These are phyloP conservation scores for Sclerotiophoma versabilis DNA, from an alignment of 2,329 filamentous ascomycete species.

Conservation along the genomic window DNA sequence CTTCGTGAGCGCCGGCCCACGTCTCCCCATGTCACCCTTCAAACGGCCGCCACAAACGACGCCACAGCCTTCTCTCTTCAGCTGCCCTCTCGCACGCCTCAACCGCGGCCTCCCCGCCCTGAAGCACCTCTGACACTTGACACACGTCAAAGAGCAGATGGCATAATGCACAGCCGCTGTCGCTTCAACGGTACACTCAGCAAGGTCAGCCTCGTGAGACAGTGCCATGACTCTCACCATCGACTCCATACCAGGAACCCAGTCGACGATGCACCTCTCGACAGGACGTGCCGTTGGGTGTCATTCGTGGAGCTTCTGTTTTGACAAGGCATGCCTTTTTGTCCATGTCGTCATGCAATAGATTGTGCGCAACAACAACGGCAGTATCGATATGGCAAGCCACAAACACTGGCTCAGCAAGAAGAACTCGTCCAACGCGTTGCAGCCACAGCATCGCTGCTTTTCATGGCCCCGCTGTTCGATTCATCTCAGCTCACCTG, in stretches of 20 bases:
- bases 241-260: neutral
- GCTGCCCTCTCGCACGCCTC: slow-evolving; percentile 7
- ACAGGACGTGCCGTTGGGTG: neutral
- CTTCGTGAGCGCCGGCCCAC: neutral
- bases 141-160: slow-evolving; percentile 9
- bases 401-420: neutral
- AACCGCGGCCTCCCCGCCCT: slow-evolving; percentile 4
- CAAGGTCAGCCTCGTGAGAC: slow-evolving; percentile 3
- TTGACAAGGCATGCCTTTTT: neutral
- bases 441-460: neutral
- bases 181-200: neutral
- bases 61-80: slow-evolving; percentile 15
- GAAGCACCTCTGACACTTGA: slow-evolving; percentile 8
- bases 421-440: neutral
- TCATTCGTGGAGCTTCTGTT: neutral
- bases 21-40: slow-evolving; percentile 7
- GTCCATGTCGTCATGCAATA: neutral
- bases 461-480: slow-evolving; percentile 4
- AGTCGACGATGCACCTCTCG: neutral
- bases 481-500: slow-evolving; percentile 4
- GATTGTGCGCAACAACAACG: neutral
- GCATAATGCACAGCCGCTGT: slow-evolving; percentile 14
- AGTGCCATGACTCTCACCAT: neutral
- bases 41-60: slow-evolving; percentile 20
- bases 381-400: neutral